These are phyloP conservation scores for Casaregolazyma lundiana DNA, from an alignment of 1,139 yeast genomes.

Conservation along the genomic window DNA sequence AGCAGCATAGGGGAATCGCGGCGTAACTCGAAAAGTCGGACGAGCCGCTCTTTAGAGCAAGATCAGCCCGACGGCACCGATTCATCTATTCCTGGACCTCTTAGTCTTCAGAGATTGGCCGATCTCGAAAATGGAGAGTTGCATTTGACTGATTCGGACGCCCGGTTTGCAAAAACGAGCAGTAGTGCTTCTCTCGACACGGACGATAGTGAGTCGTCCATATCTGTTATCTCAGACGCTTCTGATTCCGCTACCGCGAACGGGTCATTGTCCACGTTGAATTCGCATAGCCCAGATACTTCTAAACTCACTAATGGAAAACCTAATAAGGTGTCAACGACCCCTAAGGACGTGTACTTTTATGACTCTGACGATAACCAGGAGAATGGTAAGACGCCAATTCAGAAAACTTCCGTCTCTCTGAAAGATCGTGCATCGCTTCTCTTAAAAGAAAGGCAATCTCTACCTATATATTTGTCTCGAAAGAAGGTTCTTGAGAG, in stretches of 20 bases:
- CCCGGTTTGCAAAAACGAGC: slow-evolving; percentile 14
- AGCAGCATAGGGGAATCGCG: background rate
- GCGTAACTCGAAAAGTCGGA: background rate
- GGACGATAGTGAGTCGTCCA: background rate
- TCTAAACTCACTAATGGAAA: background rate
- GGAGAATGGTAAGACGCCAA: slow-evolving; percentile 20
- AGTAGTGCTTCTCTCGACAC: slow-evolving; percentile 6
- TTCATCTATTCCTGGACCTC: slow-evolving; percentile 16
- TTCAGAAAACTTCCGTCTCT: slow-evolving; percentile 12
- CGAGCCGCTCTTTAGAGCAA: background rate
- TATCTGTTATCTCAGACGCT: background rate
- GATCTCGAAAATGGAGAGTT: slow-evolving; percentile 15
- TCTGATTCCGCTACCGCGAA: background rate
- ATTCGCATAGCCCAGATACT: background rate
- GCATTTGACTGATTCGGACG: slow-evolving; percentile 19
- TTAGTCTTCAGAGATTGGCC: slow-evolving; percentile 17
- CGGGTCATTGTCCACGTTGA: background rate
- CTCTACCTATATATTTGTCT: slow-evolving; percentile 74
- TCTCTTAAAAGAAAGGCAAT: slow-evolving; percentile 37
- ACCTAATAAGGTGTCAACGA: background rate
- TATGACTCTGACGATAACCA: slow-evolving; percentile 35
- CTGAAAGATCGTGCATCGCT: slow-evolving; percentile 10
- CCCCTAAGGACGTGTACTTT: slow-evolving; percentile 19
- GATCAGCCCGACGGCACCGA: background rate
- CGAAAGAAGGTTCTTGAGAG: slow-evolving; percentile 57